Evolutionary conservation across 2,329 filamentous ascomycete genomes (phyloP), one percentile per base, ranked within the genome.

Genomic region (Talaromyces pinophilus): DNA sequence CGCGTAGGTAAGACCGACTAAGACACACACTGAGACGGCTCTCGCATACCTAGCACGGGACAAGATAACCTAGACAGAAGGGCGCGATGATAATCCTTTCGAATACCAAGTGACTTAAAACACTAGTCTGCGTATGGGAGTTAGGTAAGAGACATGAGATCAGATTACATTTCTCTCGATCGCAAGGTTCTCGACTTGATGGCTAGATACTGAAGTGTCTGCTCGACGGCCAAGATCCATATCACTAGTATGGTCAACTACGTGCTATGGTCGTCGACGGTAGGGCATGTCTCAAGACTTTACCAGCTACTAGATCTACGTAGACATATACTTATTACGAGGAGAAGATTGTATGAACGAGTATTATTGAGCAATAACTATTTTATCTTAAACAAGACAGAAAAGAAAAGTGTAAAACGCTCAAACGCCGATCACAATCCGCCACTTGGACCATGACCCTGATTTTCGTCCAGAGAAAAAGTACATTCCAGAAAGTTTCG

Each of bases 371-470:
- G 57, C 57, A 60, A 60, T 46, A 59, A 60, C 57, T 60, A 30
- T 44, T 44, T 60, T 28, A 44, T 46, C 40, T 42, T 28, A 33
- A 60, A 60, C 57, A 60, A 44, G 57, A 60, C 57, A 60, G 22
- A 30, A 22, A 60, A 46, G 28, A 13, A 60, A 60, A 60, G 35
- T n/a, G 25, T 42, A 42, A 42, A 67, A 62, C 65, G 65, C 65
- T 67, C 65, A 63, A 67, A 67, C 65, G 65, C 65, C 65, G 48
- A 62, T 59, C 59, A 63, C 60, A 63, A 59, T 67, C 65, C 65
- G 62, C 64, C 50, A 38, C 55, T 63, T 50, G 59, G 61, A 62
- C 54, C 48, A 60, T 67, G 65, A 67, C 61, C 61, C 61, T 59
- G 40, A 48, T 63, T 67, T 63, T 66, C 65, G 61, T 63, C 65